Evolutionary conservation across 139 green algal species (phyloP).

Genomic region (Ettlia oleoabundans): DNA sequence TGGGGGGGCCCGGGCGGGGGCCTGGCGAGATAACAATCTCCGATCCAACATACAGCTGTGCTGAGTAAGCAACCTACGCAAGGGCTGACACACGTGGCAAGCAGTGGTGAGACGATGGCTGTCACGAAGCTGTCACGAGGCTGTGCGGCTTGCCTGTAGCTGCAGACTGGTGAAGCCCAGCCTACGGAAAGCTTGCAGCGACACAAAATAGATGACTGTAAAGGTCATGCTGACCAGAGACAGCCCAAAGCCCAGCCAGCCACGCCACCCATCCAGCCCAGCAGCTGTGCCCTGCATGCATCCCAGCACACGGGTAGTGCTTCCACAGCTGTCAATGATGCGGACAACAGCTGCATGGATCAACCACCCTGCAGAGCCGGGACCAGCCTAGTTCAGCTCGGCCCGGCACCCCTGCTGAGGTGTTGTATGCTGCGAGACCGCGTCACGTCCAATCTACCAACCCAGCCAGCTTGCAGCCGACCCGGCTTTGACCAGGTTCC

Average conservation of each 20-base stretch:
- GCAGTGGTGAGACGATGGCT: too few relatives aligned
- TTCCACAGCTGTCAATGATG: neutral
- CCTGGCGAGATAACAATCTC: too few relatives aligned
- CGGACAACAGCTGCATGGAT: neutral
- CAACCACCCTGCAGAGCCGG: neutral
- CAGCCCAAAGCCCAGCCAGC: slow-evolving; percentile 23
- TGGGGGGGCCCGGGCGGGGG: neutral
- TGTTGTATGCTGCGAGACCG: too few relatives aligned
- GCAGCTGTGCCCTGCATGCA: neutral
- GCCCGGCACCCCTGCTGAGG: too few relatives aligned
- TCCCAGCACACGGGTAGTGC: neutral
- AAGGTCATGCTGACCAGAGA: neutral
- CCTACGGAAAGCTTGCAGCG: slow-evolving; percentile 2
- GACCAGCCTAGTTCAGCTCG: too few relatives aligned
- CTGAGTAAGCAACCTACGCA: too few relatives aligned
- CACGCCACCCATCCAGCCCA: neutral
- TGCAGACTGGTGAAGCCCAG: slow-evolving; percentile 14
- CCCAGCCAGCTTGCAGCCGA: too few relatives aligned
- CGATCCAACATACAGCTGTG: too few relatives aligned
- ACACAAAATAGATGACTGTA: neutral
- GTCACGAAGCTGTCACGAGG: too few relatives aligned
- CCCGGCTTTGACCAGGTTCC: neutral
- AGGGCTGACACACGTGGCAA: too few relatives aligned
- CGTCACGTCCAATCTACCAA: too few relatives aligned
- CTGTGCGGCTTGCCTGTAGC: slow-evolving; percentile 16